phyloP scores from a whole-genome alignment of 169 alveolate genomes.

The Pseudocohnilembus persalinus region DNA sequence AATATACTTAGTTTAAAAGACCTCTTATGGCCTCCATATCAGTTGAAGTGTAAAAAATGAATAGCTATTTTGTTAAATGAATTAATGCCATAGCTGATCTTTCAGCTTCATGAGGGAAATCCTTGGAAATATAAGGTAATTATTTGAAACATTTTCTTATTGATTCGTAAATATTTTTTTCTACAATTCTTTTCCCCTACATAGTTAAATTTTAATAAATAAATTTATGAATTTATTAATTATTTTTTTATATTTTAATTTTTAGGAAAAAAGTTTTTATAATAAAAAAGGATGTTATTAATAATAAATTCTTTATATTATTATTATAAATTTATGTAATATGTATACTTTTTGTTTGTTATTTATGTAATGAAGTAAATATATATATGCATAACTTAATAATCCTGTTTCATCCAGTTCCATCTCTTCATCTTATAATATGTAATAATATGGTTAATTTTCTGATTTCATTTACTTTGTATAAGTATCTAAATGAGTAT shows the following conservation, averaged over 20 bases:
- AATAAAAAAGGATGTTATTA: too few relatives aligned
- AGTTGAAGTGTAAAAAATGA: constrained; percentile 29
- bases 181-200: constrained; percentile 10
- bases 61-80: constrained; percentile 39
- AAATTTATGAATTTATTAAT: too few relatives aligned
- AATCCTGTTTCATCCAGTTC: constrained; percentile 41
- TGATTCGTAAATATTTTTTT: constrained; percentile 26
- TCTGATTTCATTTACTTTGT: constrained; percentile 24
- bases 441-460: constrained; percentile 22
- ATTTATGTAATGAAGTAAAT: constrained; percentile 16
- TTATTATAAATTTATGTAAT: too few relatives aligned
- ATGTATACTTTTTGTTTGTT: background rate
- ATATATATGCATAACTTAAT: constrained; percentile 38
- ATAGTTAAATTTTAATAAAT: too few relatives aligned
- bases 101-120: constrained; percentile 48
- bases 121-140: constrained; percentile 44
- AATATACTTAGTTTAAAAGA: background rate
- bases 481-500: background rate
- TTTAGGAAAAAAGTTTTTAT: too few relatives aligned
- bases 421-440: constrained; percentile 22
- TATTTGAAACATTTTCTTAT: constrained; percentile 27
- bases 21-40: constrained; percentile 19
- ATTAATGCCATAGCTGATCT: constrained; percentile 27
- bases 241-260: too few relatives aligned
- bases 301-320: too few relatives aligned